Conservation (phyloP, 768 basidiomycete species). For the Phylloporus arenicola region DNA sequence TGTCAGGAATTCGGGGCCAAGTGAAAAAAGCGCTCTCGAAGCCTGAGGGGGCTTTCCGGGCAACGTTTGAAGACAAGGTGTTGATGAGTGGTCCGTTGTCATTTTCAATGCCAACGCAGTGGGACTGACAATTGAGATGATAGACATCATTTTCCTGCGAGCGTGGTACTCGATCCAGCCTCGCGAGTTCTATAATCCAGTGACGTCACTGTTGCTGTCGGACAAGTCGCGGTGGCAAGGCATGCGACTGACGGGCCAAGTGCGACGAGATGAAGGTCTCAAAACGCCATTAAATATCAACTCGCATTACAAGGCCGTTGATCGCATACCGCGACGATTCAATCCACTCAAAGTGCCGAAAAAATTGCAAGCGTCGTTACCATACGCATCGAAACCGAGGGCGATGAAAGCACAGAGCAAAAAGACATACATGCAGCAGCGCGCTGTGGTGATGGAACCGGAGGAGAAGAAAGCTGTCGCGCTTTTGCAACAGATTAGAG, state of each 20-base stretch:
- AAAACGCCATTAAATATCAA: constrained; percentile 78
- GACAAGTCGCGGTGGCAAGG: constrained; percentile 84
- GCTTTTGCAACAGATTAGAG: constrained; percentile 88
- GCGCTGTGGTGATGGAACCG: constrained; percentile 92
- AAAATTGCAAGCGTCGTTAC: constrained; percentile 85
- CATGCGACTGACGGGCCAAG: constrained; percentile 93
- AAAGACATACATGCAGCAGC: constrained; percentile 88
- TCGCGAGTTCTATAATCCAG: constrained; percentile 93
- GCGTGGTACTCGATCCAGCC: constrained; percentile 97
- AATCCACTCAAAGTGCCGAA: constrained; percentile 85
- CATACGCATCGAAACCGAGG: constrained; percentile 91
- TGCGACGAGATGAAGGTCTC: constrained; percentile 78
- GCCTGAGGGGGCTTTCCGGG: constrained; percentile 92
- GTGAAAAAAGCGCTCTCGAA: constrained; percentile 95
- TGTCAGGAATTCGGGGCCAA: constrained; percentile 93
- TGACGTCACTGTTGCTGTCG: constrained; percentile 82
- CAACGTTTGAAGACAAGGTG: constrained; percentile 97
- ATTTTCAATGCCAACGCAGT: neutral
- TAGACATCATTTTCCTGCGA: constrained; percentile 91
- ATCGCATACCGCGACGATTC: constrained; percentile 78
- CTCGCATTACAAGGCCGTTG: constrained; percentile 83
- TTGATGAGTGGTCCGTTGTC: constrained; percentile 80
- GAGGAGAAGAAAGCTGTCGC: constrained; percentile 92
- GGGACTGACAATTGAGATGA: neutral
- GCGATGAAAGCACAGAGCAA: constrained; percentile 66